These are phyloP conservation scores for Tephrocybe rancida DNA, from an alignment of 768 basidiomycete genomes.

Conservation along the genomic window DNA sequence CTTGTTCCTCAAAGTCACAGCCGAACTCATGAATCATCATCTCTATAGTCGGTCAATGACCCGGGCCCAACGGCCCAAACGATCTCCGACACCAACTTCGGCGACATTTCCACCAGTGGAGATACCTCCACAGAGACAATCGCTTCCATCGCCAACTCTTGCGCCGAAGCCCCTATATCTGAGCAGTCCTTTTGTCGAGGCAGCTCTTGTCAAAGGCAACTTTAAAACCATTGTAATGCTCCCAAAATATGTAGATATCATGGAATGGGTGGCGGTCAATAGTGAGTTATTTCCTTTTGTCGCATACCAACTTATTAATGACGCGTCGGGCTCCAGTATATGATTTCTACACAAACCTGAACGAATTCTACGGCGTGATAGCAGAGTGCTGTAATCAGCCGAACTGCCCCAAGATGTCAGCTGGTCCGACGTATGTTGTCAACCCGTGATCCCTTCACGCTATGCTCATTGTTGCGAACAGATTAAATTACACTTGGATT, in stretches of 20 bases:
- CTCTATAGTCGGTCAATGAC: conserved; percentile 70
- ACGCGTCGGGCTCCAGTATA: conserved; percentile 61
- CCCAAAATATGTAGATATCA: conserved; percentile 97
- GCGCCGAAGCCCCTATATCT: conserved; percentile 77
- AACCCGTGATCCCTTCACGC: neutral
- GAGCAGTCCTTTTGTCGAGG: conserved; percentile 95
- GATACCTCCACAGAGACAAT: conserved; percentile 36
- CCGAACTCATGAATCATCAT: conserved; percentile 9
- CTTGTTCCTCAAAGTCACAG: neutral
- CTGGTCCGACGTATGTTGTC: conserved; percentile 76
- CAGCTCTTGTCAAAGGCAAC: conserved; percentile 94
- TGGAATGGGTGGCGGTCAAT: conserved; percentile 89
- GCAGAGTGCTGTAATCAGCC: conserved; percentile 93
- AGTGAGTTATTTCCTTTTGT: conserved; percentile 50
- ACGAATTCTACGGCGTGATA: conserved; percentile 95
- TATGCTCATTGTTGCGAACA: conserved; percentile 29
- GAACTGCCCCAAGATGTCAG: conserved; percentile 91
- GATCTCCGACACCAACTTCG: conserved; percentile 77
- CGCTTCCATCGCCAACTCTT: conserved; percentile 39
- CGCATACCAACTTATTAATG: neutral
- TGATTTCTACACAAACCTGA: conserved; percentile 96
- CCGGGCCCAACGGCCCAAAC: conserved; percentile 70
- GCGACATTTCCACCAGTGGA: conserved; percentile 54
- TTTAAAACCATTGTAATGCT: conserved; percentile 97
- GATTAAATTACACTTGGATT: conserved; percentile 97